Evolutionary conservation across 352 stramenopile genomes (phyloP).

Genomic region (Phytopythium aichiense): DNA sequence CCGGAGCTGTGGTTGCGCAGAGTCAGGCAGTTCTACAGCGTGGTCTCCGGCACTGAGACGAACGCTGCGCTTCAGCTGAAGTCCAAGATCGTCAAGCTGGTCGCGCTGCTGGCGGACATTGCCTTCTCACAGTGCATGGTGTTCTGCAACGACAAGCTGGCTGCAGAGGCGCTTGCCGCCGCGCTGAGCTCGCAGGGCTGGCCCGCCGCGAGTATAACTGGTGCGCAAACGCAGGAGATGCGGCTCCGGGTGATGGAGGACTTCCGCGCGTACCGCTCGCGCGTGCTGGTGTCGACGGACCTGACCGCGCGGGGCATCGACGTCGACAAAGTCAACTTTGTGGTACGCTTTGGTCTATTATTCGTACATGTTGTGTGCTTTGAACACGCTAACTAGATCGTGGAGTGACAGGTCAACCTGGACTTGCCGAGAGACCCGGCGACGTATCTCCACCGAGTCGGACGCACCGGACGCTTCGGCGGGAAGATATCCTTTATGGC

Average conservation of each 20-base stretch:
- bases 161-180: constrained; percentile 53
- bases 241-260: constrained; percentile 57
- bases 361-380: neutral
- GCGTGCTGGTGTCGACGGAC: constrained; percentile 75
- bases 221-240: constrained; percentile 53
- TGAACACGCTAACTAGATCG: neutral
- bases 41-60: constrained; percentile 19
- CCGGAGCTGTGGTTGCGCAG: constrained; percentile 69
- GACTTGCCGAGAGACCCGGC: constrained; percentile 67
- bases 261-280: constrained; percentile 45
- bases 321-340: constrained; percentile 74
- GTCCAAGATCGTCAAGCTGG: constrained; percentile 52
- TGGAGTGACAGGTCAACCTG: constrained; percentile 44
- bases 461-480: constrained; percentile 69
- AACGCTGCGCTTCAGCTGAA: constrained; percentile 30
- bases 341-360: constrained; percentile 21
- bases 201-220: constrained; percentile 63
- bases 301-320: constrained; percentile 76
- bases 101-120: constrained; percentile 53
- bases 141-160: constrained; percentile 84
- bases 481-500: constrained; percentile 54
- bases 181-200: constrained; percentile 49
- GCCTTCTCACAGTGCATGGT: constrained; percentile 79
- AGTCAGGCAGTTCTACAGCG: constrained; percentile 67
- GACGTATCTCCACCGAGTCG: constrained; percentile 78